Conservation (phyloP, 257 asterid genomes). For the Nicotiana paniculata region DNA sequence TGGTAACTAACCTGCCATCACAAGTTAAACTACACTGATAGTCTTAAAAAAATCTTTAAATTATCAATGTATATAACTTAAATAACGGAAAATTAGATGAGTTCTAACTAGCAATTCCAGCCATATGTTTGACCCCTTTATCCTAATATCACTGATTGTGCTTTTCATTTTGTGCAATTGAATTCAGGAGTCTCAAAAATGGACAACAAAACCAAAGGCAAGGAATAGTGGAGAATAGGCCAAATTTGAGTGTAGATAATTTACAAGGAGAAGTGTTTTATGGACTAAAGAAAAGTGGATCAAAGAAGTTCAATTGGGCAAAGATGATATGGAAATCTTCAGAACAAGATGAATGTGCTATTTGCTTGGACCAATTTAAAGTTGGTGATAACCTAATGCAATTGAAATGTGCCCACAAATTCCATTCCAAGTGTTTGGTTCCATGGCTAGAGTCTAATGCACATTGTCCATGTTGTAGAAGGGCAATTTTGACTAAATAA, state of each 20-base stretch:
- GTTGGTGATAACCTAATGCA: slow-evolving; percentile 42
- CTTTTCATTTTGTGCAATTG: background rate
- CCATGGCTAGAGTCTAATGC: slow-evolving; percentile 68
- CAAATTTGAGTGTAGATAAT: background rate
- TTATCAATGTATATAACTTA: background rate
- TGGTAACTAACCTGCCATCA: background rate
- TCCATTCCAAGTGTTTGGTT: slow-evolving; percentile 54
- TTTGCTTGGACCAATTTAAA: slow-evolving; percentile 59
- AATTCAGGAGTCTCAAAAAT: background rate
- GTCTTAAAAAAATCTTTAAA: background rate
- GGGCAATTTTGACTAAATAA: background rate
- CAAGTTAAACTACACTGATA: background rate
- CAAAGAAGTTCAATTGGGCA: slow-evolving; percentile 48
- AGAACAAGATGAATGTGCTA: slow-evolving; percentile 63
- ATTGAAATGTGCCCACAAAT: slow-evolving; percentile 61
- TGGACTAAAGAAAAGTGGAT: slow-evolving; percentile 34
- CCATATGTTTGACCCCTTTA: background rate
- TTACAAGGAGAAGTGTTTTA: slow-evolving; percentile 9
- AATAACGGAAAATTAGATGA: background rate
- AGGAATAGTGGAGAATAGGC: background rate
- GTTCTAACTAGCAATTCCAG: background rate
- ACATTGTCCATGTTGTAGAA: slow-evolving; percentile 73
- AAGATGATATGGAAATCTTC: slow-evolving; percentile 50
- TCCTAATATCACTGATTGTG: background rate
- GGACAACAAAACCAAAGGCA: background rate